Evolutionary conservation across 352 stramenopile genomes (phyloP), one percentile per base, ranked within the genome.

Genomic region (Nothophytophthora sp.): DNA sequence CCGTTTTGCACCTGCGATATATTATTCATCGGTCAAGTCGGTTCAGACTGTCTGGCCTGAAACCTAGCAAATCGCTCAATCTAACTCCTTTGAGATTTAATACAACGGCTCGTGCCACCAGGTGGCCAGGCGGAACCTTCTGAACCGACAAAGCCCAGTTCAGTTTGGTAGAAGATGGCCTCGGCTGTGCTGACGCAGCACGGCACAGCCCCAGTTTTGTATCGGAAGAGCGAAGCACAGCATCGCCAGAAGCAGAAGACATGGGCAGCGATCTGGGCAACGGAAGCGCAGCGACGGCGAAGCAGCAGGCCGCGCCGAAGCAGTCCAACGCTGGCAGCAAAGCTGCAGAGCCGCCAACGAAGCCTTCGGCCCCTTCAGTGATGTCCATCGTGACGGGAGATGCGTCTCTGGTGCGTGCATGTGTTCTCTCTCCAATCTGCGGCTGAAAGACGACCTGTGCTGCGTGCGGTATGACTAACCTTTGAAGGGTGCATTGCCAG

Each of bases 381-480:
- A 29, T 61, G 19, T 64, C 70, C 16, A 69, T 85, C 41, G 41
- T 88, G 32, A 39, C 80, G 30, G 64, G 77, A 42, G 77, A 88
- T 54, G 57, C 54, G 37, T 81, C 61, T 15, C 28, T 88, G 64
- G 71, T 81, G 36, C 35, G 63, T 34, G 29, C 27, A 4, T 18
- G 2, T 22, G 34, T 33, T 46, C 6, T 3, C 29, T 27, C 15
- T 23, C 8, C 8, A 8, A 18, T 18, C 12, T 40, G 15, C 1
- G 34, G 15, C n/a, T n/a, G n/a, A 22, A 22, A 8, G 20, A 3
- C 13, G 16, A 22, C 16, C 16, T 23, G 10, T 22, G 23, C 33
- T 43, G 13, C 4, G 15, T 41, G 5, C 10, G 25, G 19, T 28
- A 11, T 48, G 18, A 15, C 46, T 24, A 42, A 19, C 13, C n/a